phyloP scores from a whole-genome alignment of 768 basidiomycete species.

The Exidia glandulosa region DNA sequence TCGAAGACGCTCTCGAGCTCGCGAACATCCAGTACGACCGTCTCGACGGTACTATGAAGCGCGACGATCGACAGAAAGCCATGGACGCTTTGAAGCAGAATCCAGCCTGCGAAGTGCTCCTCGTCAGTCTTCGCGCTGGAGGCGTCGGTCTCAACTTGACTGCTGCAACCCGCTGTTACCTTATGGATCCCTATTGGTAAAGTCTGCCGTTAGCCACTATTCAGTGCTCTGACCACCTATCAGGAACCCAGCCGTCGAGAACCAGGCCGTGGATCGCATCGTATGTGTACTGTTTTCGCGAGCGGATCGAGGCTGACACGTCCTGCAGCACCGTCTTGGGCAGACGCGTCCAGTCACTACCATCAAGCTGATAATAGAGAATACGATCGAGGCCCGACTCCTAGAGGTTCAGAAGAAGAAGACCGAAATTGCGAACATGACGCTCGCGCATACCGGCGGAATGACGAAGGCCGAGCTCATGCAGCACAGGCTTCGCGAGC shows the following conservation, averaged over 20 bases:
- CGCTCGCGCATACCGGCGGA: constrained; percentile 51
- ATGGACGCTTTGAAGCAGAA: constrained; percentile 91
- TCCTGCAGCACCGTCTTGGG: constrained; percentile 78
- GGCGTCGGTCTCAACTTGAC: constrained; percentile 96
- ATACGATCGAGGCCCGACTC: constrained; percentile 86
- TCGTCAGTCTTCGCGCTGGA: constrained; percentile 93
- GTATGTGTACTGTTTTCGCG: constrained; percentile 35
- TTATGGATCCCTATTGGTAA: constrained; percentile 96
- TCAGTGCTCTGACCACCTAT: background rate
- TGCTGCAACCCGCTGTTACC: constrained; percentile 83
- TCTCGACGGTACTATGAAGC: constrained; percentile 95
- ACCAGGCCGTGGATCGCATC: constrained; percentile 95
- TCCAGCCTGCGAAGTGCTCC: constrained; percentile 81
- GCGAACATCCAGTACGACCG: constrained; percentile 82
- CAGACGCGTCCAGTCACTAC: constrained; percentile 88
- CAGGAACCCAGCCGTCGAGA: constrained; percentile 95
- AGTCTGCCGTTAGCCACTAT: constrained; percentile 5
- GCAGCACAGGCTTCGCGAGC: constrained; percentile 80
- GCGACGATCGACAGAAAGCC: constrained; percentile 82
- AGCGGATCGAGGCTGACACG: background rate
- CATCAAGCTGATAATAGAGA: constrained; percentile 86
- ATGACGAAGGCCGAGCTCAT: constrained; percentile 82
- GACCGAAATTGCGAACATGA: constrained; percentile 88
- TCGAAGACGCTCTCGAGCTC: constrained; percentile 80
- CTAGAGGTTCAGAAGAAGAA: constrained; percentile 93